Conservation (phyloP, 306 rosid species). For the Prunus mume region DNA sequence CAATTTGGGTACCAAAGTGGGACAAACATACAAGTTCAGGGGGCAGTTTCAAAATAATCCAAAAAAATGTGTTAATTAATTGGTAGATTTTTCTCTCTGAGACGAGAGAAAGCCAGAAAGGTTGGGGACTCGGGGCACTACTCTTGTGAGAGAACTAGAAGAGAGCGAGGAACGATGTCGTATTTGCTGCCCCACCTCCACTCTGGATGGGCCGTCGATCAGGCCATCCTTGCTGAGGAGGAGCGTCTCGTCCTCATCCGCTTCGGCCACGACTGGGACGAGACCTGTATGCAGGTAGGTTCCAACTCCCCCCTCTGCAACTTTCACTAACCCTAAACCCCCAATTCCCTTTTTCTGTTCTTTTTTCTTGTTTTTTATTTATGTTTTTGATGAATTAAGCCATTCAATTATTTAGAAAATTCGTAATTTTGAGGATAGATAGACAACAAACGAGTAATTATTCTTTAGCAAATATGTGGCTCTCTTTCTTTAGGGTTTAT, state of each 20-base stretch:
- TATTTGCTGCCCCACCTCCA: conserved; percentile 69
- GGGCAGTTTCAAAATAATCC: too few species aligned
- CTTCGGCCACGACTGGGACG: conserved; percentile 87
- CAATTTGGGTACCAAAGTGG: too few species aligned
- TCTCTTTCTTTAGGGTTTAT: background rate
- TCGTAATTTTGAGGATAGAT: background rate
- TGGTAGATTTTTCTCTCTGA: background rate
- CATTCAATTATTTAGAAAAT: background rate
- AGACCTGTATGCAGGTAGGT: conserved; percentile 85
- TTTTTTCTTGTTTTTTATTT: background rate
- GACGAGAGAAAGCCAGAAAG: background rate
- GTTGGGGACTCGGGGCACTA: background rate
- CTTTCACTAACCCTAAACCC: conserved; percentile 1
- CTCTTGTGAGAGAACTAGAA: background rate
- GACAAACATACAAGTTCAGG: too few species aligned
- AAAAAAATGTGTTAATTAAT: too few species aligned
- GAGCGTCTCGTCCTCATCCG: conserved; percentile 85
- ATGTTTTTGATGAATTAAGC: background rate
- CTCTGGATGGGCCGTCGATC: conserved; percentile 66
- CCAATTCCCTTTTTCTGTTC: background rate
- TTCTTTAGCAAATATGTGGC: background rate
- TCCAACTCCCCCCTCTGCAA: background rate
- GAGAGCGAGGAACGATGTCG: conserved; percentile 12
- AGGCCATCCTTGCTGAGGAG: conserved; percentile 82
- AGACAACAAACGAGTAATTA: background rate